phyloP scores from a whole-genome alignment of 2,329 filamentous ascomycete species.

The Coniochaeta sp. region DNA sequence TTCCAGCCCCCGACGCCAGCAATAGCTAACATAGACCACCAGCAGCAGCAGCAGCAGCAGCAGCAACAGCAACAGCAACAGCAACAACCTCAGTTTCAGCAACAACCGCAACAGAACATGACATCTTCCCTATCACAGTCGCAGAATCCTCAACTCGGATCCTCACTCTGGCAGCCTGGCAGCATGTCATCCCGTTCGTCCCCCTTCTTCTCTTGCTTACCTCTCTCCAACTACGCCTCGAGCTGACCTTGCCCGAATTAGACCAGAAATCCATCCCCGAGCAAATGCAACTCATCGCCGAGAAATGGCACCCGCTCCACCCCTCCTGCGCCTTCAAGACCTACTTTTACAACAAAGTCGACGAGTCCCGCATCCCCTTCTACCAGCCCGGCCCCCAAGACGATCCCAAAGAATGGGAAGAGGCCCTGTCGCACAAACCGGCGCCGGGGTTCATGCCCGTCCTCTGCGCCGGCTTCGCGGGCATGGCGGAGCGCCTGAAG shows the following conservation, averaged over 20 bases:
- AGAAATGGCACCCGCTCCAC: conserved; percentile 67
- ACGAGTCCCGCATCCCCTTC: conserved; percentile 66
- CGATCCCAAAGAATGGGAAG: conserved; percentile 75
- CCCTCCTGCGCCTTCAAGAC: conserved; percentile 69
- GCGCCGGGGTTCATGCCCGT: conserved; percentile 70
- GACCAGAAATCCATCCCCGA: conserved; percentile 68
- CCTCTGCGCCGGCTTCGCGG: conserved; percentile 65
- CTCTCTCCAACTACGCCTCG: background rate
- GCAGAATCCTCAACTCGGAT: conserved; percentile 28
- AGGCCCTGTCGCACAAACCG: conserved; percentile 73
- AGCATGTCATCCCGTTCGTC: conserved; percentile 39
- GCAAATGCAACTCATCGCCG: conserved; percentile 62
- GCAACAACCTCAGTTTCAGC: conserved; percentile 21
- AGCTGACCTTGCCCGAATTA: conserved; percentile 18
- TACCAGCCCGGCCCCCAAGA: conserved; percentile 65
- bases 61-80: conserved; percentile 29
- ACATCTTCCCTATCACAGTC: conserved; percentile 5
- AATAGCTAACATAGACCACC: conserved; percentile 29
- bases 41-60: conserved; percentile 30
- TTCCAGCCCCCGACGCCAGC: conserved; percentile 8
- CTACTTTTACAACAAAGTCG: conserved; percentile 84
- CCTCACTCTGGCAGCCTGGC: conserved; percentile 46
- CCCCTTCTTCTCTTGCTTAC: background rate
- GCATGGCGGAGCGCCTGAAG: conserved; percentile 64
- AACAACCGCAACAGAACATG: conserved; percentile 28